phyloP scores from a whole-genome alignment of 2,329 filamentous ascomycete genomes.

The Calonectria hongkongensis region DNA sequence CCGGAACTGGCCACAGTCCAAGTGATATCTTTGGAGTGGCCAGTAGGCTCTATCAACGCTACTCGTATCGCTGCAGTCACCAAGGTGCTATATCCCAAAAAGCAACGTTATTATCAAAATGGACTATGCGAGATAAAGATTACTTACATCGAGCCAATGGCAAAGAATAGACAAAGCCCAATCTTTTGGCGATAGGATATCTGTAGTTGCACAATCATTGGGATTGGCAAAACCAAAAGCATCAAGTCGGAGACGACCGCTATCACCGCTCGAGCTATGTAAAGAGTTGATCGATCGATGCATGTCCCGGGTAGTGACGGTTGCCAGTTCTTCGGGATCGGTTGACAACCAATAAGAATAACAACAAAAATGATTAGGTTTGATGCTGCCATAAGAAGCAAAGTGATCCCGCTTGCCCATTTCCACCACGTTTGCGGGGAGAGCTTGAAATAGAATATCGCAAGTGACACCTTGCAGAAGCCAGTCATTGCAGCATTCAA shows the following conservation, averaged over 20 bases:
- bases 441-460: not conserved
- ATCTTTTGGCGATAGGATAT: slow-evolving; percentile 67
- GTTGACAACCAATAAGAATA: slow-evolving; percentile 52
- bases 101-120: not conserved
- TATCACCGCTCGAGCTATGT: slow-evolving; percentile 66
- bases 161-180: slow-evolving; percentile 64
- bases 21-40: slow-evolving; percentile 30
- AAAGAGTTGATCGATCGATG: slow-evolving; percentile 65
- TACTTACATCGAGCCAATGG: slow-evolving; percentile 57
- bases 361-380: slow-evolving; percentile 55
- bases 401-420: no score
- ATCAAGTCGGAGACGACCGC: slow-evolving; percentile 68
- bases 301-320: slow-evolving; percentile 57
- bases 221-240: slow-evolving; percentile 65
- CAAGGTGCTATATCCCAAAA: slow-evolving; percentile 29
- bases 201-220: slow-evolving; percentile 64
- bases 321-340: slow-evolving; percentile 50
- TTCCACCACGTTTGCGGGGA: not conserved
- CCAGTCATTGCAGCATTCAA: slow-evolving; percentile 52
- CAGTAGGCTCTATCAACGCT: slow-evolving; percentile 28
- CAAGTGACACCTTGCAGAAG: not conserved
- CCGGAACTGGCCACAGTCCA: slow-evolving; percentile 37
- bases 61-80: slow-evolving; percentile 44
- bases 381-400: not conserved
- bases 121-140: no score